Evolutionary conservation across 805 yeast genomes (phyloP).

Genomic region (Candida fluviatilis): DNA sequence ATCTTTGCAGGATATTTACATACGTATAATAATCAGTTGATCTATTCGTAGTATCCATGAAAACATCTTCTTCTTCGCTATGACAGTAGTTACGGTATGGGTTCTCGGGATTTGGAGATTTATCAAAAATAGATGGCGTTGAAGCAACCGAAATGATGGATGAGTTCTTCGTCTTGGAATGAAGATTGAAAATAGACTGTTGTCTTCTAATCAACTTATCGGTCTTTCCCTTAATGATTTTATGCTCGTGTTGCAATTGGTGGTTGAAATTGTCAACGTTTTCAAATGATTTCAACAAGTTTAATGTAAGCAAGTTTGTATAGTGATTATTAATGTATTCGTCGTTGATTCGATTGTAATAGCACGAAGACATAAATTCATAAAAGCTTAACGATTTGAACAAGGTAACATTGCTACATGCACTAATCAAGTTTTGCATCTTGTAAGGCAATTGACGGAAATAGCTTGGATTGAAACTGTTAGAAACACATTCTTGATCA

Average conservation of each 20-base stretch:
- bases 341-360: conserved; percentile 30
- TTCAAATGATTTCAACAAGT: conserved; percentile 36
- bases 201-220: conserved; percentile 22
- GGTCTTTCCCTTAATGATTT: conserved; percentile 18
- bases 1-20: conserved; percentile 14
- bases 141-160: neutral
- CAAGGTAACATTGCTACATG: conserved; percentile 24
- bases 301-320: conserved; percentile 28
- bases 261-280: conserved; percentile 25
- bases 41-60: conserved; percentile 2
- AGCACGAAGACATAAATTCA: conserved; percentile 39
- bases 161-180: neutral
- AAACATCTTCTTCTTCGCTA: conserved; percentile 9
- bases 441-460: conserved; percentile 29
- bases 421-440: conserved; percentile 30
- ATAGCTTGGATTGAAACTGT: conserved; percentile 18
- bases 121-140: conserved; percentile 1
- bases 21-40: conserved; percentile 18
- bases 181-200: conserved; percentile 10
- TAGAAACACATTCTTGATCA: conserved; percentile 17
- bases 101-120: neutral
- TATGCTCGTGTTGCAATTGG: conserved; percentile 24
- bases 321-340: conserved; percentile 33
- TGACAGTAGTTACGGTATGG: neutral
- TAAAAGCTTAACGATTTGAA: conserved; percentile 31